phyloP scores from a whole-genome alignment of 306 rosid species.

The Citrullus colocynthis region DNA sequence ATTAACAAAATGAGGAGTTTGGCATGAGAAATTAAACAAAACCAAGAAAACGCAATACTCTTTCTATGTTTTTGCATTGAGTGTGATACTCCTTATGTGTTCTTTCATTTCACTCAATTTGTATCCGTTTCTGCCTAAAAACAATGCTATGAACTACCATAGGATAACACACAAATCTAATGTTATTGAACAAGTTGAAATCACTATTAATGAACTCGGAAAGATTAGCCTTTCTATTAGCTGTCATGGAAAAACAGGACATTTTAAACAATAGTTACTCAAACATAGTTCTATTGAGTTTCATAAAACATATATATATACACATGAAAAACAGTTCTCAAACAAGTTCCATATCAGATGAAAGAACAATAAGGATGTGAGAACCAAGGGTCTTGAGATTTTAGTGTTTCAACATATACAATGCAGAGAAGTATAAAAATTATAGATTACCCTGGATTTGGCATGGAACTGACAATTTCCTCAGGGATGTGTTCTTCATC shows the following conservation, averaged over 20 bases:
- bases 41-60: neutral
- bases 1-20: neutral
- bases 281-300: neutral
- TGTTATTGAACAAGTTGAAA: neutral
- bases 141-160: neutral
- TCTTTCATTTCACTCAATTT: neutral
- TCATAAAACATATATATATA: neutral
- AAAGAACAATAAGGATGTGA: neutral
- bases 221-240: neutral
- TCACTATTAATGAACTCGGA: neutral
- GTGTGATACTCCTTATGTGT: neutral
- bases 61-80: neutral
- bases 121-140: neutral
- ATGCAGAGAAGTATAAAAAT: neutral
- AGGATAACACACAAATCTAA: neutral
- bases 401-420: neutral
- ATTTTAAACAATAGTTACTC: neutral
- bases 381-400: neutral
- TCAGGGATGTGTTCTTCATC: slow-evolving; percentile 90
- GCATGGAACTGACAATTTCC: slow-evolving; percentile 68
- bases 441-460: slow-evolving; percentile 66
- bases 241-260: neutral
- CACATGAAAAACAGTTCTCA: neutral
- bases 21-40: neutral
- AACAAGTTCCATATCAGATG: neutral